Conservation (phyloP, 331 rosid species). For the Dryas integrifolia region DNA sequence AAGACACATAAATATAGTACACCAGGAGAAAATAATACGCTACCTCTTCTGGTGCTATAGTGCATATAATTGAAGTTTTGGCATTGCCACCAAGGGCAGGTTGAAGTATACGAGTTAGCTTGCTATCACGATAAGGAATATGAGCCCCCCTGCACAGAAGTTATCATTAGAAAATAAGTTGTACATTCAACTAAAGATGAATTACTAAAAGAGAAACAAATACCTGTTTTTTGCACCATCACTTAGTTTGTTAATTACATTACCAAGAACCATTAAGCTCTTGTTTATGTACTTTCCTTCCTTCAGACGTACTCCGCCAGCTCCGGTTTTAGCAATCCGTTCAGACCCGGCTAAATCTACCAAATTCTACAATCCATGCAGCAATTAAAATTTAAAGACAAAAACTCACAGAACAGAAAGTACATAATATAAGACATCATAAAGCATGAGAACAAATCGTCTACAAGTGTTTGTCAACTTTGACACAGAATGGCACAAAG, state of each 20-base stretch:
- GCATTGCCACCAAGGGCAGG: constrained; percentile 99
- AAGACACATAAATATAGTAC: not conserved
- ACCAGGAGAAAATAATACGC: constrained; percentile 2
- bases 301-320: constrained; percentile 86
- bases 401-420: not conserved
- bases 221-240: constrained; percentile 88
- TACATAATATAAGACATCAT: not conserved
- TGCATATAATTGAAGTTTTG: constrained; percentile 91
- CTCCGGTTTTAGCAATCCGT: constrained; percentile 96
- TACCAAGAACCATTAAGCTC: constrained; percentile 92
- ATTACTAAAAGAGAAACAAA: not conserved
- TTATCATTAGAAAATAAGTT: not conserved
- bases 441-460: constrained; percentile 3
- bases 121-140: constrained; percentile 94
- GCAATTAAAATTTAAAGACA: not conserved
- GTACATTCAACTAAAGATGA: constrained; percentile 4
- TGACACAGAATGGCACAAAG: constrained; percentile 5
- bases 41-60: constrained; percentile 97
- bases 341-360: constrained; percentile 97
- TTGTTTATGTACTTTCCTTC: constrained; percentile 94
- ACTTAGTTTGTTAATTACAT: constrained; percentile 89
- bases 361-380: constrained; percentile 53
- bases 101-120: constrained; percentile 95
- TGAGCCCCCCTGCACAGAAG: constrained; percentile 73
- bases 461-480: not conserved